These are phyloP conservation scores for Penicillium sp. DNA, from an alignment of 2,329 filamentous ascomycete genomes.

Conservation along the genomic window DNA sequence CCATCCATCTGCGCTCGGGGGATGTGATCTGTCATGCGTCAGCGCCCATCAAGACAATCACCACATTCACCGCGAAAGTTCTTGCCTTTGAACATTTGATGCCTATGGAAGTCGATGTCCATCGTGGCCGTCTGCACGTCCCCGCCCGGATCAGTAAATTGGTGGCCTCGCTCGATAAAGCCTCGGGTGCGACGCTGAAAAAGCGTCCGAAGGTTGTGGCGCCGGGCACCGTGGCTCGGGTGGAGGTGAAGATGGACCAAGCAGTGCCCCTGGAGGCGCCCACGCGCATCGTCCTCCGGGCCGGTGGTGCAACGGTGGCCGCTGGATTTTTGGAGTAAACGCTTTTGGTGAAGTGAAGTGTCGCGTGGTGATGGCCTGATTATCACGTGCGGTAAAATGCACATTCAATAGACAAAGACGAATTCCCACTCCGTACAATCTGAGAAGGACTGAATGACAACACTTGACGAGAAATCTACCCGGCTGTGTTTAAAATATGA, in stretches of 20 bases:
- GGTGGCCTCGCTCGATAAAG: conserved; percentile 70
- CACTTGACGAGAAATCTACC: no score
- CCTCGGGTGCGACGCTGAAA: conserved; percentile 66
- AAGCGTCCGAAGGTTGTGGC: conserved; percentile 81
- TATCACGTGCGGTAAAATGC: no score
- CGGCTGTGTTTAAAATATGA: no score
- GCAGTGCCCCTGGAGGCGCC: conserved; percentile 75
- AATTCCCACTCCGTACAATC: no score
- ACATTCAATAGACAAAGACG: no score
- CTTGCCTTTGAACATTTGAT: conserved; percentile 84
- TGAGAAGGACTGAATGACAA: no score
- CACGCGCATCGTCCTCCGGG: conserved; percentile 72
- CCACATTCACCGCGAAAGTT: conserved; percentile 72
- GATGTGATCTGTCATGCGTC: conserved; percentile 75
- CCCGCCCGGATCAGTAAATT: conserved; percentile 68
- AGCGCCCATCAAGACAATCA: conserved; percentile 63
- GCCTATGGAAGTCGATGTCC: conserved; percentile 84
- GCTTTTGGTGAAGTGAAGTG: no score
- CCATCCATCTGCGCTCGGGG: conserved; percentile 71
- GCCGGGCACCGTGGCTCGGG: conserved; percentile 68
- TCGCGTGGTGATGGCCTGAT: no score
- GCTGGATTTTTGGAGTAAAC: conserved; percentile 69
- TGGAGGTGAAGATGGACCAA: conserved; percentile 66
- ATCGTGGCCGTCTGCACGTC: conserved; percentile 74
- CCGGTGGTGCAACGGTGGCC: conserved; percentile 76